phyloP scores from a whole-genome alignment of 257 asterid species.

The Coffea canephora region DNA sequence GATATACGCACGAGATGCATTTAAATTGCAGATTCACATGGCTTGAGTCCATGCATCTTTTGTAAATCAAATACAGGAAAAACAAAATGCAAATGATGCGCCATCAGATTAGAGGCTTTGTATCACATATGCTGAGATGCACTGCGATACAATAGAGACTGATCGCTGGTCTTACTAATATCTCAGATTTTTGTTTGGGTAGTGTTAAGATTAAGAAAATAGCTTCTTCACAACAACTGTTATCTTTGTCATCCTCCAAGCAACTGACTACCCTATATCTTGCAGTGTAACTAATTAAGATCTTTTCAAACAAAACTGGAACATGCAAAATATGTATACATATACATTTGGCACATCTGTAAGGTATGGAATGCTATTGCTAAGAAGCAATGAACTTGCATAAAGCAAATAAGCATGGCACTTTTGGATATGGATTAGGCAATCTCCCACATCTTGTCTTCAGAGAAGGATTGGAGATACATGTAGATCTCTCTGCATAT shows the following conservation, averaged over 20 bases:
- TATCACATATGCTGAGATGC: neutral
- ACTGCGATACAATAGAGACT: neutral
- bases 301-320: neutral
- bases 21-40: neutral
- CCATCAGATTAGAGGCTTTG: neutral
- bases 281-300: neutral
- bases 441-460: neutral
- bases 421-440: neutral
- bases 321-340: too few relatives aligned
- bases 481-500: neutral
- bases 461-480: neutral
- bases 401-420: neutral
- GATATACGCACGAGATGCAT: neutral
- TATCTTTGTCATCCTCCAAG: neutral
- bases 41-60: neutral
- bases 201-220: neutral
- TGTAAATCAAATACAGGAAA: neutral
- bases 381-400: too few relatives aligned
- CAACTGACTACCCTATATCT: neutral
- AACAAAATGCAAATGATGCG: neutral
- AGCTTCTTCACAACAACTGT: neutral
- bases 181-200: neutral
- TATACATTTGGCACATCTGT: neutral
- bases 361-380: neutral
- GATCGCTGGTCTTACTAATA: neutral